Conservation (phyloP, 352 stramenopile genomes). For the Aphanomyces stellatus region DNA sequence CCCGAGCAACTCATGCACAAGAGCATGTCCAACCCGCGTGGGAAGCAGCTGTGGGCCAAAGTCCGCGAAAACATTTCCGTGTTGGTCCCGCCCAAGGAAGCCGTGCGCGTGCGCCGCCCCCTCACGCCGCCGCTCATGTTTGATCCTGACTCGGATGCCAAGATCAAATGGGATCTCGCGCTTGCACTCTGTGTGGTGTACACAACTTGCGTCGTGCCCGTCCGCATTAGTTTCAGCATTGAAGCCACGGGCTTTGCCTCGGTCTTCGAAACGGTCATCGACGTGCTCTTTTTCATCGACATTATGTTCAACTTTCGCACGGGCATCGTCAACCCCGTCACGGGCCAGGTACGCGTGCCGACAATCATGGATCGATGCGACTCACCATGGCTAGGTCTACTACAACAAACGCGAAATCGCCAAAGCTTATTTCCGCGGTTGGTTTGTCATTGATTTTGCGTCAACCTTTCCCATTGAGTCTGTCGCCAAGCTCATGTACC, state of each 20-base stretch:
- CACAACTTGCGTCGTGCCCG: slow-evolving; percentile 62
- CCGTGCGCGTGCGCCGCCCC: neutral
- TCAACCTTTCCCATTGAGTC: slow-evolving; percentile 71
- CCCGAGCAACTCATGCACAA: neutral
- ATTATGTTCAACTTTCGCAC: slow-evolving; percentile 75
- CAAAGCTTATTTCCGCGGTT: slow-evolving; percentile 51
- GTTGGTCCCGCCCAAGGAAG: neutral
- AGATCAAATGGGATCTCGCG: slow-evolving; percentile 59
- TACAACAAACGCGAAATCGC: slow-evolving; percentile 44
- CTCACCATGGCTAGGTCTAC: too few species aligned
- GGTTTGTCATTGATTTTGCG: slow-evolving; percentile 79
- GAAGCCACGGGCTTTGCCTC: slow-evolving; percentile 44
- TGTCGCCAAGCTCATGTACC: slow-evolving; percentile 28
- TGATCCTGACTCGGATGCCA: slow-evolving; percentile 42
- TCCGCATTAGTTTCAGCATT: slow-evolving; percentile 64
- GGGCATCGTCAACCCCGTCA: slow-evolving; percentile 45
- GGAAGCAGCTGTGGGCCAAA: neutral
- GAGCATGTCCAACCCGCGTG: neutral
- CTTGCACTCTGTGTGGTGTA: slow-evolving; percentile 63
- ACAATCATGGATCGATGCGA: too few species aligned
- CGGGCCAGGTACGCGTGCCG: slow-evolving; percentile 32
- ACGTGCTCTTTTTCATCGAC: slow-evolving; percentile 59
- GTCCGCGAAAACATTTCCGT: neutral
- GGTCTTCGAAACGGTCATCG: slow-evolving; percentile 46
- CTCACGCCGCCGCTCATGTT: slow-evolving; percentile 30